Evolutionary conservation across 331 rosid genomes (phyloP).

Genomic region (Quercus tomentella): DNA sequence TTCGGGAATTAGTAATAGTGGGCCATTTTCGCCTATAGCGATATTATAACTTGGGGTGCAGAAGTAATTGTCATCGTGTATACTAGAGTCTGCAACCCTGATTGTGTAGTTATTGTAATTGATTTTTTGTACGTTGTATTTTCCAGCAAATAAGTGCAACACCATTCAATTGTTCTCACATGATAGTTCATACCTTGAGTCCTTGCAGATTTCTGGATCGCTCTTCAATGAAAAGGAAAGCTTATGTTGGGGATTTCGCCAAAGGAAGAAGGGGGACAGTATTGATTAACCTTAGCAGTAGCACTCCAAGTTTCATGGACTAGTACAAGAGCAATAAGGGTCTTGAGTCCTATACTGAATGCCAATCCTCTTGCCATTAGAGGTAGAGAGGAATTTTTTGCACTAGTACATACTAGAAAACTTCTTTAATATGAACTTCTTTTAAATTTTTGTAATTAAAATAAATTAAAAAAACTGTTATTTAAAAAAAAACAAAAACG

Average conservation of each 20-base stretch:
- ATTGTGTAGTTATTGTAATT: neutral
- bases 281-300: neutral
- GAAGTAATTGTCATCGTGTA: too few species aligned
- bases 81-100: too few species aligned
- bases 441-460: too few species aligned
- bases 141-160: neutral
- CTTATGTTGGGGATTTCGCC: constrained; percentile 22
- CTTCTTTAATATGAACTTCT: too few species aligned
- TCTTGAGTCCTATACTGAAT: neutral
- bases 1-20: too few species aligned
- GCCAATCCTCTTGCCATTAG: neutral
- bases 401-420: too few species aligned
- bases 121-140: neutral
- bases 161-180: constrained; percentile 23
- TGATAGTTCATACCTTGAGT: neutral
- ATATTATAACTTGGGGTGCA: too few species aligned
- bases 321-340: neutral
- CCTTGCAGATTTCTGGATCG: constrained; percentile 13
- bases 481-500: too few species aligned
- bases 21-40: too few species aligned
- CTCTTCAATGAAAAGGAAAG: constrained; percentile 25
- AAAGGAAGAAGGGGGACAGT: constrained; percentile 11
- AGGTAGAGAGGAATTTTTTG: too few species aligned
- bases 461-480: too few species aligned
- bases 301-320: neutral